Evolutionary conservation across 2,329 filamentous ascomycete species (phyloP), one percentile per base, ranked within the genome.

Genomic region (Sporothrix humicola): DNA sequence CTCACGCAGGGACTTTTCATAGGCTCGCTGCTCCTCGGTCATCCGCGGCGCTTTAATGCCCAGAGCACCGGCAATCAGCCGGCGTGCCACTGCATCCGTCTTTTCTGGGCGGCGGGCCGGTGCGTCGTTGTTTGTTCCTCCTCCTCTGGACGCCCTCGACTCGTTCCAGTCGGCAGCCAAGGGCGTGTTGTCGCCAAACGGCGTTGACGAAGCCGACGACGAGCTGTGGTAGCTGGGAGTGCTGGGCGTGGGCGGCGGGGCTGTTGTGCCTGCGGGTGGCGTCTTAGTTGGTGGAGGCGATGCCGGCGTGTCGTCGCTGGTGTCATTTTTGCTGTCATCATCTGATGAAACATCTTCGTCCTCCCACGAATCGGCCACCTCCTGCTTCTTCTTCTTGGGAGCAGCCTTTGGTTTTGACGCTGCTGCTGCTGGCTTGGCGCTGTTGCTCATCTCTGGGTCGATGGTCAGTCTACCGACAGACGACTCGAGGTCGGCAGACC

Each of bases 21-120:
- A 98, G 72, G 93, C 93, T 78, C 87, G 88, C 85, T 97, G 93
- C 83, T 98, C 95, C 76, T 97, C 94, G 1, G 94, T 98, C 81
- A 91, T 88, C 84, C 89, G 92, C 46, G 94, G 93, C 48, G 91
- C 90, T 79, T 91, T 90, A 72, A 98, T 88, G 0, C 96, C 96
- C 77, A 98, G 84, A 0, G 93, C 94, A 3, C 92, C 93, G 0
- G 94, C 94, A 80, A 99, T 98, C 88, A 99, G 87, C 74, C 96
- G 87, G 75, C 92, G 89, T 5, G 96, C 96, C 54, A 97, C 94
- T 0, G 94, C 93, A 75, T 97, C 97, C 75, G 95, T 97, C 85
- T 97, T 99, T 83, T 97, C 95, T 0, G 94, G 95, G 54, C 93
- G 84, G 73, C 76, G 77, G 8, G 76, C 48, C 6, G 75, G 71